Evolutionary conservation across 2,329 filamentous ascomycete species (phyloP), one percentile per base, ranked within the genome.

Genomic region (Trichoderma brevicompactum): DNA sequence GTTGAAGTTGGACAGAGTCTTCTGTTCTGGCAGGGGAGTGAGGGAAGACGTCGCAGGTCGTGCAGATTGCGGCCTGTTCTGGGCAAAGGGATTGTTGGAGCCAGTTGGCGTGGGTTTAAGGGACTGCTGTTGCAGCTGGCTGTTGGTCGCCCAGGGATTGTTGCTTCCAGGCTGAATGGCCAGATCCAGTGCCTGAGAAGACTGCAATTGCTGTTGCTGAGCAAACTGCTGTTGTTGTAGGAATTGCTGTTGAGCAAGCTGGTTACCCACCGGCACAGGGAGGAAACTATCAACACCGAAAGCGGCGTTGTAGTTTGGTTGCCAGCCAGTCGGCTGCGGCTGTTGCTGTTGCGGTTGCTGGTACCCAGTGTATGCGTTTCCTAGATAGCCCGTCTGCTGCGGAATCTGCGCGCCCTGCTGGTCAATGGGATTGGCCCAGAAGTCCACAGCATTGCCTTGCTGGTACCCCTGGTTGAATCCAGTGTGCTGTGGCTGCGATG

Each of bases 381-480:
- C 75, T 76, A 87, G 80, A 70, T 81, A 91, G n/a, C 92, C 92
- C 1, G 92, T 96, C 3, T 87, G 90, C 76, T 97, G 93, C 2
- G 48, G 60, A n/a, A 63, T 9, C 60, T 63, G 60, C 17, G 41
- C 40, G 15, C 17, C 49, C 50, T 92, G 89, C 62, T 76, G 89
- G 66, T 94, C 92, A 73, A 98, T 90, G 12, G 94, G 92, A 77
- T 99, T 99, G 66, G 94, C 95, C 72, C 96, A 95, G 87, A 96
- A 98, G 79, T 99, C 95, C 17, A 99, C 95, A 12, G 92, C 92
- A 65, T 91, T 91, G 75, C 97, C 94, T 79, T 99, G 95, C 80
- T 98, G 94, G 74, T 99, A 99, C 53, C 94, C 94, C 79, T 97
- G 94, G 78, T 97, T 98, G 81, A 92, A 93, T 41, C 93, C 94